Evolutionary conservation across 2,329 filamentous ascomycete genomes (phyloP).

Genomic region (Aspergillaceae sp.): DNA sequence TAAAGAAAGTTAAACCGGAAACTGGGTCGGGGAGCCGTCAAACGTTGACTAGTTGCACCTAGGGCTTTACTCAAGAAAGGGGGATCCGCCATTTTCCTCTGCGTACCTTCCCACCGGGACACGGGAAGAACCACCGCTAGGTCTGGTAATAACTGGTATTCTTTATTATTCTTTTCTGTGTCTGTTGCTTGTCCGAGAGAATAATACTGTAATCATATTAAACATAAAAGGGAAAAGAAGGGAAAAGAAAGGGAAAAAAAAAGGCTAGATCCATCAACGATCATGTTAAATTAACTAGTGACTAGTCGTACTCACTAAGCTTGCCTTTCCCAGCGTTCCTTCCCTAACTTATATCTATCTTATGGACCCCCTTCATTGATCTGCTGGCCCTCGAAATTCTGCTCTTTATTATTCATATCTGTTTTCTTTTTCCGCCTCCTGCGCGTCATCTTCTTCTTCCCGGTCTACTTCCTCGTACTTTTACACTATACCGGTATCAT

Average conservation of each 20-base stretch:
- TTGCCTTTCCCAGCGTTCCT: background rate
- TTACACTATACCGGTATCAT: constrained; percentile 5
- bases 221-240: too few species aligned
- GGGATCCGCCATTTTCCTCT: constrained; percentile 17
- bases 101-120: constrained; percentile 27
- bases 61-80: constrained; percentile 14
- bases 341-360: constrained; percentile 24
- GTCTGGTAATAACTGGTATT: constrained; percentile 23
- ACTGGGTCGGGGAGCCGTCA: background rate
- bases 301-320: too few species aligned
- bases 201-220: too few species aligned
- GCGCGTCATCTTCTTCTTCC: background rate
- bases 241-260: too few species aligned
- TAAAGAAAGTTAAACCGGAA: background rate
- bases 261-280: too few species aligned
- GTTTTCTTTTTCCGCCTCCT: constrained; percentile 2
- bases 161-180: too few species aligned
- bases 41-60: constrained; percentile 11
- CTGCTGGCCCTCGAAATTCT: constrained; percentile 15
- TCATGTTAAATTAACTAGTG: too few species aligned
- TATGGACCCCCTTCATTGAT: constrained; percentile 20
- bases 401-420: constrained; percentile 14
- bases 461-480: constrained; percentile 1
- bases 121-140: constrained; percentile 4
- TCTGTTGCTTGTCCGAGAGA: too few species aligned